phyloP scores from a whole-genome alignment of 305 asterid species.

The Ajuga reptans region DNA sequence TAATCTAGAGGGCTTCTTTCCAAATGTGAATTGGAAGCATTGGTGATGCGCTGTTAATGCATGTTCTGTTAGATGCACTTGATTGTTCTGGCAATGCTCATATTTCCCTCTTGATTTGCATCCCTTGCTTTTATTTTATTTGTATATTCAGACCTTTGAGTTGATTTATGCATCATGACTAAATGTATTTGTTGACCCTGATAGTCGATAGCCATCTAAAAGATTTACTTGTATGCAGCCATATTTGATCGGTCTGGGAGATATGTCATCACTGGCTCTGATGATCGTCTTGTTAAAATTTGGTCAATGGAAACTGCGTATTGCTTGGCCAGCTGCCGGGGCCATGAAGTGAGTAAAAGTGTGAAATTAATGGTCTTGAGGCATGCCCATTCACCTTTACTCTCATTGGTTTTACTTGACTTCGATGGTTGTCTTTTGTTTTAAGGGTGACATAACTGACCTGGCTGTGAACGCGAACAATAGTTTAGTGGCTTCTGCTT shows the following conservation, averaged over 20 bases:
- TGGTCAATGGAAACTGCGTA: constrained; percentile 99
- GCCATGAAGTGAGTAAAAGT: constrained; percentile 78
- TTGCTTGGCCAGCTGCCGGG: constrained; percentile 98
- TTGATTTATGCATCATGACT: not conserved
- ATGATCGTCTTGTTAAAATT: constrained; percentile 92
- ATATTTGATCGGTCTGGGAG: constrained; percentile 92
- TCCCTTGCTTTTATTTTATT: constrained; percentile 9
- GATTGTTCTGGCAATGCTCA: constrained; percentile 11
- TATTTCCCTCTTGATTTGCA: constrained; percentile 1
- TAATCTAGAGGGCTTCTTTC: not conserved
- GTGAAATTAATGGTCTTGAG: constrained; percentile 15
- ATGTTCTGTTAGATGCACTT: not conserved
- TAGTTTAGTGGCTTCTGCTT: constrained; percentile 90
- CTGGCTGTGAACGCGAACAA: constrained; percentile 89
- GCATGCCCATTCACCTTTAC: constrained; percentile 11
- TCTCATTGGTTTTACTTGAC: constrained; percentile 22
- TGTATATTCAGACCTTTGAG: constrained; percentile 7
- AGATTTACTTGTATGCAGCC: constrained; percentile 46
- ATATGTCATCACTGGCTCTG: constrained; percentile 95
- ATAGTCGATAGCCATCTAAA: constrained; percentile 15
- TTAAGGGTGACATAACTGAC: constrained; percentile 96
- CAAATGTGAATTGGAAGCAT: not conserved
- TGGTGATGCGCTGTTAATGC: not conserved
- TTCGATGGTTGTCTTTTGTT: constrained; percentile 28
- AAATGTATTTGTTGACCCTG: constrained; percentile 17